Conservation (phyloP, 1,139 yeast species). For the Hansenula sp. region DNA sequence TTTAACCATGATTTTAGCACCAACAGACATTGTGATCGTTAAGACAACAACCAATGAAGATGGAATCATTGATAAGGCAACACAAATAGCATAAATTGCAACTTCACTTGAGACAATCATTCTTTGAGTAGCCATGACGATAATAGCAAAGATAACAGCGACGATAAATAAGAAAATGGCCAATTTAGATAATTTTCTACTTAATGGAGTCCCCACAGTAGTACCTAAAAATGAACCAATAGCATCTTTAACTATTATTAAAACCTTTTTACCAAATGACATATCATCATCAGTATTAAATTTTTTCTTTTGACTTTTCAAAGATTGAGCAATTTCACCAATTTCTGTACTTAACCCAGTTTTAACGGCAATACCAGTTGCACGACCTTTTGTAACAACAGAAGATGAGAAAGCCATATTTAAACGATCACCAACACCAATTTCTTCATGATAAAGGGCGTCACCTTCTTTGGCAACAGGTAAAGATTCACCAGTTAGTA, state of each 20-base stretch:
- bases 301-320: conserved; percentile 37
- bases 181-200: conserved; percentile 61
- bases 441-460: conserved; percentile 37
- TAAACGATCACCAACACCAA: conserved; percentile 73
- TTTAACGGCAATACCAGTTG: conserved; percentile 59
- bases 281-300: conserved; percentile 44
- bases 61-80: conserved; percentile 81
- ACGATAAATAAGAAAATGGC: conserved; percentile 66
- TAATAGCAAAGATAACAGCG: conserved; percentile 73
- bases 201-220: conserved; percentile 74
- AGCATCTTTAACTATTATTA: conserved; percentile 42
- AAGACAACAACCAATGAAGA: conserved; percentile 77
- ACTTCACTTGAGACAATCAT: conserved; percentile 65
- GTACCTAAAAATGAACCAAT: conserved; percentile 72
- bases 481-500: conserved; percentile 76
- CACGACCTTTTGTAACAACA: conserved; percentile 74
- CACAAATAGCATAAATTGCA: conserved; percentile 80
- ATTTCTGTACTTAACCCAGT: conserved; percentile 75
- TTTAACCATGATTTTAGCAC: conserved; percentile 73
- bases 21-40: conserved; percentile 84
- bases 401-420: conserved; percentile 75
- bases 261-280: conserved; percentile 32
- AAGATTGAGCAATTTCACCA: conserved; percentile 70
- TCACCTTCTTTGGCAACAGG: conserved; percentile 61
- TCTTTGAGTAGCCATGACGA: conserved; percentile 76